Conservation (phyloP, 352 stramenopile species). For the Phytophthora idaei region DNA sequence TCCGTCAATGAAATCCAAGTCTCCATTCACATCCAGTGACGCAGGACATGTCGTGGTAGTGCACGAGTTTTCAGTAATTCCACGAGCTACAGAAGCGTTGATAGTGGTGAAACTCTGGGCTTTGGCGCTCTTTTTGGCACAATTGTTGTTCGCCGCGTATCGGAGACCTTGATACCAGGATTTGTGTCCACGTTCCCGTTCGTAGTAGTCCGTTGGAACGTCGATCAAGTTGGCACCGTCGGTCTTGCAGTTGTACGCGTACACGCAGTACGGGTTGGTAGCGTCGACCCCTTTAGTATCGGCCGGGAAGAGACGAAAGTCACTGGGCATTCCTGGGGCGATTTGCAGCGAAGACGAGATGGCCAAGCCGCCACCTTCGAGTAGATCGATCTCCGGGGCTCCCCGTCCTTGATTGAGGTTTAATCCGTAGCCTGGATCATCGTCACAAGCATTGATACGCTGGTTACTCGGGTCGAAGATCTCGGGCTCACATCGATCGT, state of each 20-base stretch:
- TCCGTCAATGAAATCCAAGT: conserved; percentile 51
- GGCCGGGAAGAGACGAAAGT: conserved; percentile 65
- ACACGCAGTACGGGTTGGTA: conserved; percentile 48
- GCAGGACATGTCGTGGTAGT: conserved; percentile 47
- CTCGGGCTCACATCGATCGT: conserved; percentile 87
- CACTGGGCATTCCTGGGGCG: conserved; percentile 63
- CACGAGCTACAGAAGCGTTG: conserved; percentile 41
- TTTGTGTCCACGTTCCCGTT: conserved; percentile 48
- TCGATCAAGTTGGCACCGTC: conserved; percentile 51
- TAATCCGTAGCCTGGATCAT: conserved; percentile 89
- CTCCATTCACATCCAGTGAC: conserved; percentile 53
- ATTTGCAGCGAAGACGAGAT: conserved; percentile 94
- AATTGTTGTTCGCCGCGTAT: conserved; percentile 68
- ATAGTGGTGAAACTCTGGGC: conserved; percentile 51
- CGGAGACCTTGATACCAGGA: conserved; percentile 71
- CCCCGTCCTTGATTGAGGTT: conserved; percentile 86
- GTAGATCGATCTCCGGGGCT: conserved; percentile 94
- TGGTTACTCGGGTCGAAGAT: conserved; percentile 67
- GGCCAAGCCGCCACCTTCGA: conserved; percentile 86
- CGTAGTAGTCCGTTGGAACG: conserved; percentile 49
- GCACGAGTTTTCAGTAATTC: conserved; percentile 59
- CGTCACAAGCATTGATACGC: conserved; percentile 90
- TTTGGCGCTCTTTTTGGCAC: conserved; percentile 32
- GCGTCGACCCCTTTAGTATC: conserved; percentile 27
- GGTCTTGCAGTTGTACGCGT: conserved; percentile 56